Evolutionary conservation across 2,329 filamentous ascomycete species (phyloP), one percentile per base, ranked within the genome.

Genomic region (Leptodontidium sp.): DNA sequence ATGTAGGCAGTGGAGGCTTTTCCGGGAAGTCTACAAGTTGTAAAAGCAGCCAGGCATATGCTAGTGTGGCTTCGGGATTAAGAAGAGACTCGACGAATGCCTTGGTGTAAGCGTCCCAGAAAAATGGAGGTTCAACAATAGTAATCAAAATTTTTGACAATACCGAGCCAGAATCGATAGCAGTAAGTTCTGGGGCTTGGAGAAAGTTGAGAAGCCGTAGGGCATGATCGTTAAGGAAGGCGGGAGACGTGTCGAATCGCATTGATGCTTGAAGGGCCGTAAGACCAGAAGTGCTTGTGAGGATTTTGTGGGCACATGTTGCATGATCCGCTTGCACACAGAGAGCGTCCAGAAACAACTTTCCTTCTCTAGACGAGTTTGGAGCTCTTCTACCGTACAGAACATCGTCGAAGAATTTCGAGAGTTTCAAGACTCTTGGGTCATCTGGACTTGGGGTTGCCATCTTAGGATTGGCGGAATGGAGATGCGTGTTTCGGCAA

Each of bases 121-220:
- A 82, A 1, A 81, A 82, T 0, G 84, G 83, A 2, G 86, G 86
- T 14, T 87, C 80, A 0, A 85, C 79, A 7, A 88, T 79, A 5
- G 75, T 72, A n/a, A 80, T 74, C 2, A 88, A 71, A 4, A 88
- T 66, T 15, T 82, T 78, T 40, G 79, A 77, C 0, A 88, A 76
- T 58, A 85, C 64, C 2, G 67, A 64, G 2, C 77, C 77, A 12
- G 68, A 73, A 14, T 57, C 66, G 12, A 78, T 73, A 1, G 24
- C 11, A 55, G 65, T 72, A 17, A 79, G 26, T 2, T 50, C 38
- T 12, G 76, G 74, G 1, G 57, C 55, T 64, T 75, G 76, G 1
- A 85, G 69, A 65, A 81, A 81, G 5, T 43, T 70, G 35, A 85
- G 72, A 9, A 82, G 72, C 2, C 69, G 53, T 5, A 77, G 70